Evolutionary conservation across 2,329 filamentous ascomycete genomes (phyloP).

Genomic region (Aspergillus proliferans): DNA sequence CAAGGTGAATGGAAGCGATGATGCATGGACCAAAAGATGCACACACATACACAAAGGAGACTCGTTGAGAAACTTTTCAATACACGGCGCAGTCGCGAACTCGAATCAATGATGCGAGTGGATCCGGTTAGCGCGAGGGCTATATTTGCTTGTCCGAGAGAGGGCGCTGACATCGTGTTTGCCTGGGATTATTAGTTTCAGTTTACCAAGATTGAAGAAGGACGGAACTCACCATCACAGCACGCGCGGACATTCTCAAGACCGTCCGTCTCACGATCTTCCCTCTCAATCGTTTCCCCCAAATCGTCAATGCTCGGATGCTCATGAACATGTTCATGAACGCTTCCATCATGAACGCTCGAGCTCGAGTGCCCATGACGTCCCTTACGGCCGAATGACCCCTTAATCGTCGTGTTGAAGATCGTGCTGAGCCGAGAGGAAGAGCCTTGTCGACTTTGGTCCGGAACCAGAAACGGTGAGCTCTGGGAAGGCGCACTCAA

Average conservation of each 20-base stretch:
- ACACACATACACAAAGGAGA: constrained; percentile 13
- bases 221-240: constrained; percentile 73
- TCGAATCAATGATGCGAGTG: constrained; percentile 28
- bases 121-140: constrained; percentile 32
- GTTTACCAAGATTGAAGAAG: not conserved
- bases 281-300: constrained; percentile 65
- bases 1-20: constrained; percentile 3
- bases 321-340: constrained; percentile 18
- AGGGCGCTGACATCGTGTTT: constrained; percentile 62
- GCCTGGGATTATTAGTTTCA: constrained; percentile 39
- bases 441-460: constrained; percentile 37
- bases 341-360: constrained; percentile 34
- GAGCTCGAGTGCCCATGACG: constrained; percentile 29
- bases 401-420: constrained; percentile 42
- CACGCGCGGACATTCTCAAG: constrained; percentile 95
- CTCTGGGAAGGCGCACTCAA: constrained; percentile 27
- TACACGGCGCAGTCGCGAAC: constrained; percentile 18
- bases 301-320: constrained; percentile 59
- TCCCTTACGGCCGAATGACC: constrained; percentile 46
- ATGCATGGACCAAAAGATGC: constrained; percentile 3
- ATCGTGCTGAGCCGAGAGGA: constrained; percentile 44
- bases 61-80: constrained; percentile 11
- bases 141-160: constrained; percentile 37
- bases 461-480: constrained; percentile 28
- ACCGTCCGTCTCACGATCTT: constrained; percentile 62